Base-by-base conservation (phyloP, 2,329 filamentous ascomycete species). In the Lasiodiplodia hormozganensis region DNA sequence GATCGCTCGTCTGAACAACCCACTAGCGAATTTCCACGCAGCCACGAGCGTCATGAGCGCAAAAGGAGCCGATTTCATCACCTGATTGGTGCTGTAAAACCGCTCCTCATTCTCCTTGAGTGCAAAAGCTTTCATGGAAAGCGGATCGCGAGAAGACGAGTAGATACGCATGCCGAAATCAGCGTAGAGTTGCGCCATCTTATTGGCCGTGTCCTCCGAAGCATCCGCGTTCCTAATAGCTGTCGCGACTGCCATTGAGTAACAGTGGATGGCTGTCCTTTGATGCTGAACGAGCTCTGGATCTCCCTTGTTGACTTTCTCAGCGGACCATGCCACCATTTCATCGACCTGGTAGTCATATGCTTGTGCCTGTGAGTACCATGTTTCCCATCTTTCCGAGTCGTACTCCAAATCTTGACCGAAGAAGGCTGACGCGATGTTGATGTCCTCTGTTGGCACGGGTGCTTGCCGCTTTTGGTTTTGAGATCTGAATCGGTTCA, bases 281-380 rank as follows among this genome's bases (percentile, higher is more conserved):
- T 97, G 93, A 70, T 92, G 87, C 64, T 88, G 89, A 28, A 93
- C 86, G 54, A 97, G 80, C 69, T 96, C 93, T 4, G 84, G 82
- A 67, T 91, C 89, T 73, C 91, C 90, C 76, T 92, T 95, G 80
- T 97, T 97, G 80, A 97, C 90, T 79, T 96, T 97, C 73, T 97
- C 93, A 0, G 93, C 92, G 23, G 90, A 92, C 94, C 94, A 97
- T 5, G 94, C 87, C 5, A 96, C 92, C 7, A 90, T 88, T 78
- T 97, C 94, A 71, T 97, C 94, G 16, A 97, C 83, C 74, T 96
- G 93, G 62, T 92, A 91, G 78, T 97, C 94, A 74, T 93, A 94
- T 60, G 92, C 93, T 77, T 97, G 93, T 0, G 91, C 94, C 28
- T 97, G 86, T 14, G 93, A 88, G 77, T 95, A 96, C 94, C 94